Evolutionary conservation across 2,329 filamentous ascomycete species (phyloP), one percentile per base, ranked within the genome.

Genomic region (Penicillium sp.): DNA sequence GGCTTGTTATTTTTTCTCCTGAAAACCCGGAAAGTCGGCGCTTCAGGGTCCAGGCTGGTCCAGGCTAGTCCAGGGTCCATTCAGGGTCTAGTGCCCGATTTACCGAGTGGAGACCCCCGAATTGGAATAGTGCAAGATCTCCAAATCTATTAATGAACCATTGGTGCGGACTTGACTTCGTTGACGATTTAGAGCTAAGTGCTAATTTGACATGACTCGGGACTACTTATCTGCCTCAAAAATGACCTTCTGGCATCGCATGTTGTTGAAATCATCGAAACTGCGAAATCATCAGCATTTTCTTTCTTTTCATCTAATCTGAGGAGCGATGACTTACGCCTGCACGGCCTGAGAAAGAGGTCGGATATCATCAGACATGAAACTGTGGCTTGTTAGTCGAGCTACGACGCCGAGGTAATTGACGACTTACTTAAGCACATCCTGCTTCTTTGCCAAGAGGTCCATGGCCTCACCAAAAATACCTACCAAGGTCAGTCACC

Each of bases 341-440:
- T 87, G 81, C 2, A 84, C 79, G 0, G 87, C 88, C 49, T 87
- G 77, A 4, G 80, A 80, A 44, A 90, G 75, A 1, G 87, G 87
- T 82, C 90, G 88, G 61, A 90, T 83, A 63, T 88, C 86, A 54
- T 89, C 84, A 52, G 87, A 86, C 87, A 90, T 90, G 74, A 90
- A 90, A 57, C 88, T 89, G 52, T 16, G 54, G 11, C 19, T 10
- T 24, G 60, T 71, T 37, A 71, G 62, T 27, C 9, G 14, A 16
- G 3, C 14, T 21, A 4, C 26, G 14, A 26, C 39, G 3, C n/a
- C 8, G 16, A 31, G 7, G 10, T 13, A 24, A 21, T 46, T 19
- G 4, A 13, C n/a, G n/a, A 73, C 83, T 66, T 76, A 90, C 88
- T 83, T 80, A 45, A 90, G 76, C 45, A 83, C 74, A 65, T 89